phyloP scores from a whole-genome alignment of 768 basidiomycete genomes.

The Stropharia rugosoannulata region DNA sequence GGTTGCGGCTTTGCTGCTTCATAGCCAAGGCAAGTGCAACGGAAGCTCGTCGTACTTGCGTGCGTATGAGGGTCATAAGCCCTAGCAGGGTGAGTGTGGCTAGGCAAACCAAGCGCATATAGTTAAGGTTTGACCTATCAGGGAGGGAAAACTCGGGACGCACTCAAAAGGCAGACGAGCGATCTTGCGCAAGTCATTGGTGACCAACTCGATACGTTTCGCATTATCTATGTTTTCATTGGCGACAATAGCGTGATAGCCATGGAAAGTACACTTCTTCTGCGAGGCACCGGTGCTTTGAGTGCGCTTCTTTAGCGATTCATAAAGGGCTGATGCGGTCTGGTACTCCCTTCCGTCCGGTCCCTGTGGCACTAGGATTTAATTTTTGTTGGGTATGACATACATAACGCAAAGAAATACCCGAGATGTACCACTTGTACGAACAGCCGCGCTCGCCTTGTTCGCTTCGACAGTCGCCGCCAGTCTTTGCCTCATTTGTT shows the following conservation, averaged over 20 bases:
- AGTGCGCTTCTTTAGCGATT: conserved; percentile 13
- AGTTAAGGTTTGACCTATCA: not conserved
- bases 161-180: conserved; percentile 28
- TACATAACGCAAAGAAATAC: not conserved
- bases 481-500: conserved; percentile 21
- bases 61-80: conserved; percentile 7
- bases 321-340: conserved; percentile 27
- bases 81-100: not conserved
- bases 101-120: not conserved
- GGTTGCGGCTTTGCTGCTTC: not conserved
- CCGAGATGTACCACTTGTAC: not conserved
- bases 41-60: conserved; percentile 3
- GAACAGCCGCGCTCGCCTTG: not conserved
- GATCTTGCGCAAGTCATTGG: conserved; percentile 27
- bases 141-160: conserved; percentile 5
- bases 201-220: conserved; percentile 22
- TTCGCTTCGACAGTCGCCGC: conserved; percentile 6
- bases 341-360: conserved; percentile 24
- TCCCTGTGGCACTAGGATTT: not conserved
- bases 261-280: conserved; percentile 13
- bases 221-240: conserved; percentile 19
- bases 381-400: not conserved
- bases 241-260: conserved; percentile 29
- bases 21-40: conserved; percentile 13
- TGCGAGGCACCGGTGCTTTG: not conserved